A percentile compares a stretch with the other conserved stretches of the same genome.
phyloP scores from a whole-genome alignment of 2,329 filamentous ascomycete genomes.

The Xylaria polymorpha region DNA sequence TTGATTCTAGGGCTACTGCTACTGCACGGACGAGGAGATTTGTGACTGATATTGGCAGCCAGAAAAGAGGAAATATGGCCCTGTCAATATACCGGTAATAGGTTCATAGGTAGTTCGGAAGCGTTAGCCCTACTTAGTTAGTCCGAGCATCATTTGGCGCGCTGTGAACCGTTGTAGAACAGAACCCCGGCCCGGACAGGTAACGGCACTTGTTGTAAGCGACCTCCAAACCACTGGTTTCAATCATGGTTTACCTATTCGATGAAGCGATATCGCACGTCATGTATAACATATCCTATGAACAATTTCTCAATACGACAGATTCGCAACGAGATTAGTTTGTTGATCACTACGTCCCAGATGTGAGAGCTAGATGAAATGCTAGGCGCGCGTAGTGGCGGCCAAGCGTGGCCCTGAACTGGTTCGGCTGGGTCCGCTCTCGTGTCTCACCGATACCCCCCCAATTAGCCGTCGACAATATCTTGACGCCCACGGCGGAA shows the following conservation, averaged over 20 bases:
- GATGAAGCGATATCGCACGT: neutral
- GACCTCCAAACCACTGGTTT: neutral
- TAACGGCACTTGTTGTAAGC: neutral
- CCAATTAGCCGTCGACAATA: constrained; percentile 14
- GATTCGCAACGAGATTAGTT: neutral
- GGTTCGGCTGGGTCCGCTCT: constrained; percentile 27
- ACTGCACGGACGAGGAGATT: neutral
- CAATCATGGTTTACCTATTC: neutral
- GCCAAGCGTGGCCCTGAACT: constrained; percentile 22
- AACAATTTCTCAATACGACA: neutral
- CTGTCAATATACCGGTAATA: neutral
- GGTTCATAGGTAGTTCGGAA: neutral
- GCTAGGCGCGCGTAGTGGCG: constrained; percentile 23
- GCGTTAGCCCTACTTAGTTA: constrained; percentile 10
- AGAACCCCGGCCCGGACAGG: neutral
- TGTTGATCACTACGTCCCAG: neutral
- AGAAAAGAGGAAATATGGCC: neutral
- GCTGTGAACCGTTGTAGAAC: constrained; percentile 2
- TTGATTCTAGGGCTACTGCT: neutral
- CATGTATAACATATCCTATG: neutral
- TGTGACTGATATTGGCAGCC: neutral
- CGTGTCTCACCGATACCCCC: constrained; percentile 29
- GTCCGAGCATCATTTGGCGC: neutral
- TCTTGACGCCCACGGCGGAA: neutral
- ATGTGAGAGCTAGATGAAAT: constrained; percentile 9